phyloP scores from a whole-genome alignment of 73 alveolate genomes.

The Blepharisma stoltei region DNA sequence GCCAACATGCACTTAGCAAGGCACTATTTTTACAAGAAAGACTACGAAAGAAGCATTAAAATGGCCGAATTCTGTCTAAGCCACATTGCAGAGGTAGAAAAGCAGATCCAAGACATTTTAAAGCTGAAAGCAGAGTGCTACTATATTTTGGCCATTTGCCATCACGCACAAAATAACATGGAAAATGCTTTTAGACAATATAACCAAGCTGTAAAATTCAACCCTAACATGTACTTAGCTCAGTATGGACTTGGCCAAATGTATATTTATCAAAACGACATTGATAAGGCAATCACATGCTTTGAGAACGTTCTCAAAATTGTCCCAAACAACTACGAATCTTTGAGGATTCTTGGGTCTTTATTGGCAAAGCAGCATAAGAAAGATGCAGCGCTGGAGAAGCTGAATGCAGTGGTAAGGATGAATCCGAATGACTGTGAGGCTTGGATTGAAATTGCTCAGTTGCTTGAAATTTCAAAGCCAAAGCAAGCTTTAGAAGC shows the following conservation, averaged over 20 bases:
- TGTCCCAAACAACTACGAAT: conserved; percentile 16
- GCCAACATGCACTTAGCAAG: conserved; percentile 46
- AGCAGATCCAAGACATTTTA: background rate
- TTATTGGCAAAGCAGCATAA: conserved; percentile 29
- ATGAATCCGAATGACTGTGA: conserved; percentile 34
- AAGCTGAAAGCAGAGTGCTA: conserved; percentile 18
- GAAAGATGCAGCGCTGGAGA: conserved; percentile 35
- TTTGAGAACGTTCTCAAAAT: conserved; percentile 35
- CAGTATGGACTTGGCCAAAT: conserved; percentile 33
- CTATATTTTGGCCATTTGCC: conserved; percentile 2
- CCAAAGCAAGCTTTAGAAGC: conserved; percentile 41
- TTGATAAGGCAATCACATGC: conserved; percentile 27
- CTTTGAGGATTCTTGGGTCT: conserved; percentile 28
- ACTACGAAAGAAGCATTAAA: conserved; percentile 23
- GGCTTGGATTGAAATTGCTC: conserved; percentile 35
- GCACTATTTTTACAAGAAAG: conserved; percentile 43
- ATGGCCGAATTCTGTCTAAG: background rate
- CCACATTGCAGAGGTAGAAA: background rate
- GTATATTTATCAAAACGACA: conserved; percentile 20
- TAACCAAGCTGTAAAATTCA: conserved; percentile 29
- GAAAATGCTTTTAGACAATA: conserved; percentile 36
- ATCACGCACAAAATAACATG: conserved; percentile 33
- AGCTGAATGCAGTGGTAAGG: conserved; percentile 27
- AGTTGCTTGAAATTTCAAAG: conserved; percentile 25
- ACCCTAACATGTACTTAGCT: conserved; percentile 28